Conservation (phyloP, 2,329 filamentous ascomycete genomes). For the Ascochyta rabiei region DNA sequence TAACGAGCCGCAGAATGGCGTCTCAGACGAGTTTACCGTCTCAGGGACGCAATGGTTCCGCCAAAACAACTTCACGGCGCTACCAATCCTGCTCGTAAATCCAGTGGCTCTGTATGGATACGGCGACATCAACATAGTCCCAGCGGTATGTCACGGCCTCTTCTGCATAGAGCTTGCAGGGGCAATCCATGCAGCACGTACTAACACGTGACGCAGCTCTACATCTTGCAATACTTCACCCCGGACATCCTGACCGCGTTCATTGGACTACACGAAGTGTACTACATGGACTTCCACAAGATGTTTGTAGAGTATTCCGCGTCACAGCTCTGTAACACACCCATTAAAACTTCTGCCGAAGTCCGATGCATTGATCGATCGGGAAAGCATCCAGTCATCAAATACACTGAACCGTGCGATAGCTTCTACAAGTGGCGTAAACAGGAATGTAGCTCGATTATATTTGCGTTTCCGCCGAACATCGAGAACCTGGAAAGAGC, state of each 20-base stretch:
- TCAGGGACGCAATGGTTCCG: conserved; percentile 45
- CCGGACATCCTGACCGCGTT: conserved; percentile 48
- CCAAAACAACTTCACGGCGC: conserved; percentile 44
- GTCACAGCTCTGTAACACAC: conserved; percentile 38
- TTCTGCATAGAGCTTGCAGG: conserved; percentile 25
- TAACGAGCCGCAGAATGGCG: conserved; percentile 42
- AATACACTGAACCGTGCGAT: conserved; percentile 39
- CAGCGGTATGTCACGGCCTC: conserved; percentile 42
- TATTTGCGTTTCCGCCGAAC: conserved; percentile 46
- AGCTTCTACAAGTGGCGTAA: conserved; percentile 41
- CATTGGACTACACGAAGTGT: conserved; percentile 44
- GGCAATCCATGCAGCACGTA: conserved; percentile 29
- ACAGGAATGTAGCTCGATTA: conserved; percentile 44
- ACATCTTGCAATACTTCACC: conserved; percentile 48
- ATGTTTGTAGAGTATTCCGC: conserved; percentile 43
- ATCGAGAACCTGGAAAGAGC: conserved; percentile 41
- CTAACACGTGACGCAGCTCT: conserved; percentile 44
- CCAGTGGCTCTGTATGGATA: conserved; percentile 47
- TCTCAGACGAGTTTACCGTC: conserved; percentile 44
- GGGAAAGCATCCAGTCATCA: conserved; percentile 39
- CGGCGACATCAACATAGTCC: conserved; percentile 46
- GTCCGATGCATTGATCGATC: conserved; percentile 46
- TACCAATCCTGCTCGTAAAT: conserved; percentile 44
- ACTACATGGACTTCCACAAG: conserved; percentile 48
- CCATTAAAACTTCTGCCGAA: conserved; percentile 42